Base-by-base conservation (phyloP, 192 early-diverging fungal genomes). In the Linderina pennispora region DNA sequence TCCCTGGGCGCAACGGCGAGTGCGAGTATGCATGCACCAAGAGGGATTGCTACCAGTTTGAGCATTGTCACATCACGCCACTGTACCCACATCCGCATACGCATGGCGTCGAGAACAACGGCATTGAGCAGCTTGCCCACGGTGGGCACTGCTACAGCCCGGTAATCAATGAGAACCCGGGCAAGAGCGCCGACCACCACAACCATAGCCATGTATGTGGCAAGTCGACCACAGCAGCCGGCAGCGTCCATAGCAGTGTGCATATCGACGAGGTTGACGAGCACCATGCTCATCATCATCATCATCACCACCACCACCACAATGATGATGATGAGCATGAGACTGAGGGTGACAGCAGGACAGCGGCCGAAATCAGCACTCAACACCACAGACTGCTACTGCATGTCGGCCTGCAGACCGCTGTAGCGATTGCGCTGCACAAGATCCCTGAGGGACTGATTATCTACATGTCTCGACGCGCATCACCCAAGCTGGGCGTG, bases 361-460 rank as follows among this genome's bases (percentile, higher is more conserved):
- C 55, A 1, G 43, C 64, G 6, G 40, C 56, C 28, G 53, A 59
- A 18, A 31, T 58, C 36, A 67, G 64, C 52, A 59, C 34, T 34
- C 42, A 40, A 4, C 58, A 69, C 39, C 52, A 61, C 16, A 51
- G 50, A 20, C 51, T 53, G 14, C 39, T 75, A 15, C 38, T 69
- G 22, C 46, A 47, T 28, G 58, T 69, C 9, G 73, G 65, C 15
- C 36, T 75, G 32, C 66, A 65, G 36, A 75, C 65, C 10, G 72
- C 65, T 5, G 53, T 68, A 11, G 65, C 72, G 6, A 63, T 75
- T 15, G 58, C 65, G 15, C 43, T 75, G 31, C 72, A 75, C 53
- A 75, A 75, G 51, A 38, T 75, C 10, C 72, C 72, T 0, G 72
- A 75, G 40, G 71, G 72, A 18, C 48, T 75, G 46, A 59, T 65